These are phyloP conservation scores for Paramecium pentaurelia DNA, from an alignment of 73 alveolate genomes.

Conservation along the genomic window DNA sequence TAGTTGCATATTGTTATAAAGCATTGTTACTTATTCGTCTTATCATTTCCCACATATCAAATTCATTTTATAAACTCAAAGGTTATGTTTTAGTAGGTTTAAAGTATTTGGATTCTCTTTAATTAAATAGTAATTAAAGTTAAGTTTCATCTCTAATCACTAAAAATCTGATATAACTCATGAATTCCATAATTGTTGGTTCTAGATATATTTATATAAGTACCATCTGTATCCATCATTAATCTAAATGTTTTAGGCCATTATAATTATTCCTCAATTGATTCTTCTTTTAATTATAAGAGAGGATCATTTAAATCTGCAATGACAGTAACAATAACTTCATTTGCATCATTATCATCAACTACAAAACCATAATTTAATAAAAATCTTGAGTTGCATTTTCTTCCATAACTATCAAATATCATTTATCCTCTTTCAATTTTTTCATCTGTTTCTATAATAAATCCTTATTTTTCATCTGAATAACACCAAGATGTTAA, in stretches of 20 bases:
- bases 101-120: neutral
- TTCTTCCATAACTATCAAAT: constrained; percentile 94
- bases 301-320: constrained; percentile 74
- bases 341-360: constrained; percentile 92
- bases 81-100: constrained; percentile 69
- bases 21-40: constrained; percentile 54
- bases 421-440: constrained; percentile 83
- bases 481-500: constrained; percentile 92
- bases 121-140: constrained; percentile 38
- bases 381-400: constrained; percentile 91
- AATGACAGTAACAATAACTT: constrained; percentile 77
- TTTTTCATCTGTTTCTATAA: constrained; percentile 90
- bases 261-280: constrained; percentile 61
- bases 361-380: constrained; percentile 93
- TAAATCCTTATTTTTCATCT: constrained; percentile 83
- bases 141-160: constrained; percentile 59
- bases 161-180: constrained; percentile 73
- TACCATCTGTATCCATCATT: constrained; percentile 47
- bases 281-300: constrained; percentile 66
- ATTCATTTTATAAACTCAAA: constrained; percentile 64
- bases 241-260: constrained; percentile 68
- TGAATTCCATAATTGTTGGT: constrained; percentile 68
- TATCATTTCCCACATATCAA: constrained; percentile 66
- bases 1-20: constrained; percentile 68
- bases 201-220: neutral